Evolutionary conservation across 257 asterid species (phyloP).

Genomic region (Ehretia macrophylla): DNA sequence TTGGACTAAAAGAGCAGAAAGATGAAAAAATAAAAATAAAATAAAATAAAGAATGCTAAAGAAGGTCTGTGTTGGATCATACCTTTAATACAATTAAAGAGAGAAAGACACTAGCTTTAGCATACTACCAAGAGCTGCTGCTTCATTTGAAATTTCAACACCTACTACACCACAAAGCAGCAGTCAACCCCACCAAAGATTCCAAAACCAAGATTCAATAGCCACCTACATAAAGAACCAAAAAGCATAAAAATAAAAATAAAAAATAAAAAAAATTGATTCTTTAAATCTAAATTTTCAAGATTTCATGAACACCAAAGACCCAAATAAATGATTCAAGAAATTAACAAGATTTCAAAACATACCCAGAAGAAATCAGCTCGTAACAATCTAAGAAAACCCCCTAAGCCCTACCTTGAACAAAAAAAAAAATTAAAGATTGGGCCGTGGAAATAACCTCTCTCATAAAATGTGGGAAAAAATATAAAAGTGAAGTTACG

Average conservation of each 20-base stretch:
- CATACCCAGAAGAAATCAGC: background rate
- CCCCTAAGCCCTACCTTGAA: too few relatives aligned
- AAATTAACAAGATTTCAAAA: background rate
- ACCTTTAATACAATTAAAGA: conserved; percentile 1
- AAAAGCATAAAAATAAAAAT: background rate
- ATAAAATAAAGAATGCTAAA: background rate
- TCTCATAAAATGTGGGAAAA: too few relatives aligned
- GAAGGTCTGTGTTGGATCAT: conserved; percentile 8
- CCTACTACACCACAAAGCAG: conserved; percentile 15
- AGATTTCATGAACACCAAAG: too few relatives aligned
- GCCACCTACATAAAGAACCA: conserved; percentile 1
- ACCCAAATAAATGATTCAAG: too few relatives aligned
- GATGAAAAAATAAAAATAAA: background rate
- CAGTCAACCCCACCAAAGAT: conserved; percentile 18
- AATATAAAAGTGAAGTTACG: too few relatives aligned
- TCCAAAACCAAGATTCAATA: conserved; percentile 16
- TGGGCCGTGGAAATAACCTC: too few relatives aligned
- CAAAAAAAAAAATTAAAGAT: too few relatives aligned
- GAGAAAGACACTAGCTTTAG: conserved; percentile 4
- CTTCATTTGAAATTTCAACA: conserved; percentile 8
- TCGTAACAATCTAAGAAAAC: too few relatives aligned
- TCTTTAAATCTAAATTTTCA: too few relatives aligned
- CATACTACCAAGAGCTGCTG: conserved; percentile 7
- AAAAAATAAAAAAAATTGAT: background rate
- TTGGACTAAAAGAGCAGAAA: conserved; percentile 9